Evolutionary conservation across 1,139 yeast species (phyloP).

Genomic region (Hansenula anomala): DNA sequence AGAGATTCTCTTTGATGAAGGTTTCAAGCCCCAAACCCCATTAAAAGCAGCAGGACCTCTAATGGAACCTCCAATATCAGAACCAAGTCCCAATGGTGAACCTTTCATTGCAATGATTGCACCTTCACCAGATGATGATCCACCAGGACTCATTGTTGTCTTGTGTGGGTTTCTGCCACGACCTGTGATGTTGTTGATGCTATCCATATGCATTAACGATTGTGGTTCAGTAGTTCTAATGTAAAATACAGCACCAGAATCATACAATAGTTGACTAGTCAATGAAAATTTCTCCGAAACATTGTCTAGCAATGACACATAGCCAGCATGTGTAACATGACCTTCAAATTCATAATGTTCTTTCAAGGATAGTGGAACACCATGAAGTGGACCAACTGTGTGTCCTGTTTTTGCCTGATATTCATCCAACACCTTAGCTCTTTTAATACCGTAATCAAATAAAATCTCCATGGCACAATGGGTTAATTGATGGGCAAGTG

Average conservation of each 20-base stretch:
- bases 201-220: slow-evolving; percentile 50
- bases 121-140: slow-evolving; percentile 80
- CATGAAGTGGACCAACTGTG: slow-evolving; percentile 70
- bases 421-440: slow-evolving; percentile 52
- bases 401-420: slow-evolving; percentile 49
- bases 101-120: slow-evolving; percentile 62
- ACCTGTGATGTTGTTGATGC: slow-evolving; percentile 44
- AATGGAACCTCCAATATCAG: slow-evolving; percentile 78
- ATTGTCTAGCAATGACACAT: slow-evolving; percentile 49
- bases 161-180: slow-evolving; percentile 51
- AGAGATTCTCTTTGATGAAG: slow-evolving; percentile 59
- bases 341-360: slow-evolving; percentile 63
- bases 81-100: slow-evolving; percentile 63
- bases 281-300: slow-evolving; percentile 46
- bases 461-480: slow-evolving; percentile 56
- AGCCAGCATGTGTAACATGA: slow-evolving; percentile 57
- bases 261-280: slow-evolving; percentile 46
- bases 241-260: slow-evolving; percentile 63
- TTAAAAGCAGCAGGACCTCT: slow-evolving; percentile 73
- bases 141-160: slow-evolving; percentile 53
- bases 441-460: slow-evolving; percentile 48
- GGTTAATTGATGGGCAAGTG: slow-evolving; percentile 47
- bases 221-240: slow-evolving; percentile 54
- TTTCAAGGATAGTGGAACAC: slow-evolving; percentile 69
- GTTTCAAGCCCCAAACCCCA: slow-evolving; percentile 65